A percentile compares a stretch with the other conserved stretches of the same genome.
These are phyloP conservation scores for Colletotrichum sp. DNA, from an alignment of 2,329 filamentous ascomycete genomes.

Conservation along the genomic window DNA sequence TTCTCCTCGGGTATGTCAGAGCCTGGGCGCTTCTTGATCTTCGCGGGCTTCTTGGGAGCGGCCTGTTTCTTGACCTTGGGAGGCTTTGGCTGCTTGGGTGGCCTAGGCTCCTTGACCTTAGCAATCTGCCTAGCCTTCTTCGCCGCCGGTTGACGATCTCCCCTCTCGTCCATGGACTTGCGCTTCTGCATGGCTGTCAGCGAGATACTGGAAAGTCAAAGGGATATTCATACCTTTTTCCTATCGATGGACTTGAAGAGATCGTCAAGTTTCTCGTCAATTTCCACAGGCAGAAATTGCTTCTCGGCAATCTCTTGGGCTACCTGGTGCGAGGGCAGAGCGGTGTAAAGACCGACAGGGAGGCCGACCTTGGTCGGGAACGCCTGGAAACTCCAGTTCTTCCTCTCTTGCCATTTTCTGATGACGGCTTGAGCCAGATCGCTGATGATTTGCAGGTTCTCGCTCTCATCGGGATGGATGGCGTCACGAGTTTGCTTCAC, in stretches of 20 bases:
- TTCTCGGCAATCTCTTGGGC: constrained; percentile 88
- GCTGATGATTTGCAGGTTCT: constrained; percentile 83
- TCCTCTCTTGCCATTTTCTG: constrained; percentile 83
- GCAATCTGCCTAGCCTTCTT: constrained; percentile 46
- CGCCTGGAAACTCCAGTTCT: constrained; percentile 84
- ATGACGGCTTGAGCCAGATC: constrained; percentile 86
- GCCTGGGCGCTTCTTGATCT: constrained; percentile 24
- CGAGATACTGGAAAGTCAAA: background rate
- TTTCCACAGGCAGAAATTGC: constrained; percentile 79
- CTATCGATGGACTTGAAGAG: constrained; percentile 69
- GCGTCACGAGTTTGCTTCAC: constrained; percentile 90
- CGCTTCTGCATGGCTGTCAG: constrained; percentile 55
- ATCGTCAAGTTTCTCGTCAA: constrained; percentile 79
- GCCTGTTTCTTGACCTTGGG: constrained; percentile 30
- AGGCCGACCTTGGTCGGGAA: constrained; percentile 83
- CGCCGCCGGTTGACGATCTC: constrained; percentile 47
- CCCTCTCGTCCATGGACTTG: constrained; percentile 57
- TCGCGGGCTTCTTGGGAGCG: constrained; percentile 29
- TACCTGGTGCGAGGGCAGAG: constrained; percentile 75
- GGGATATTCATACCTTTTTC: constrained; percentile 63
- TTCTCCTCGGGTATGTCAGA: constrained; percentile 39
- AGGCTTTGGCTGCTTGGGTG: constrained; percentile 29
- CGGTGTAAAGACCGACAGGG: constrained; percentile 78
- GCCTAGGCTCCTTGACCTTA: constrained; percentile 28
- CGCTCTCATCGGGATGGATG: constrained; percentile 69